phyloP scores from a whole-genome alignment of 306 rosid species.

The Hylodesmum podocarpum region DNA sequence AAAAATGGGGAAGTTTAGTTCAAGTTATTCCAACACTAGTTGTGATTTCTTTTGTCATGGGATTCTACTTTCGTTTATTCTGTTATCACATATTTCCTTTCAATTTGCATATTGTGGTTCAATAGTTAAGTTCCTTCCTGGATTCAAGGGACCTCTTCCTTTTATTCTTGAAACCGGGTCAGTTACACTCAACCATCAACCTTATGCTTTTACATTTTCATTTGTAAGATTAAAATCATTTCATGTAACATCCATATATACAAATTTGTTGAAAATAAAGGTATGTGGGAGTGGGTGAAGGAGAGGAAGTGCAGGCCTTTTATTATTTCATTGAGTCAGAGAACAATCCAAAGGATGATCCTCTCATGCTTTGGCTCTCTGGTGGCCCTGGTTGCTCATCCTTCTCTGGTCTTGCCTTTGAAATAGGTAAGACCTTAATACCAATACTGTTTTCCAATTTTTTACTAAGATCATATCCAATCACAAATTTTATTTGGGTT shows the following conservation, averaged over 20 bases:
- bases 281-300: conserved; percentile 70
- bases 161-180: conserved; percentile 70
- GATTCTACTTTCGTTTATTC: neutral
- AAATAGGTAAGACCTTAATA: conserved; percentile 49
- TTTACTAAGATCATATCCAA: too few species aligned
- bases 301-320: conserved; percentile 54
- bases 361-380: conserved; percentile 70
- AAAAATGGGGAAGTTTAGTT: conserved; percentile 14
- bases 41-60: neutral
- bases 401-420: conserved; percentile 46
- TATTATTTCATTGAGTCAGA: conserved; percentile 68
- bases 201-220: neutral
- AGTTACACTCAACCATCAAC: neutral
- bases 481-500: too few species aligned
- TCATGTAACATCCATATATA: neutral
- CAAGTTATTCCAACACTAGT: neutral
- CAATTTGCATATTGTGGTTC: conserved; percentile 19
- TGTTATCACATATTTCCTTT: conserved; percentile 3
- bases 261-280: conserved; percentile 37
- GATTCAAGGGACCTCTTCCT: conserved; percentile 66
- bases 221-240: neutral
- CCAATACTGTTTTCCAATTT: neutral
- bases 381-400: conserved; percentile 83
- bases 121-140: conserved; percentile 58
- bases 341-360: conserved; percentile 55